Evolutionary conservation across 331 rosid species (phyloP), one percentile per base, ranked within the genome.

Genomic region (Telfairia occidentalis): DNA sequence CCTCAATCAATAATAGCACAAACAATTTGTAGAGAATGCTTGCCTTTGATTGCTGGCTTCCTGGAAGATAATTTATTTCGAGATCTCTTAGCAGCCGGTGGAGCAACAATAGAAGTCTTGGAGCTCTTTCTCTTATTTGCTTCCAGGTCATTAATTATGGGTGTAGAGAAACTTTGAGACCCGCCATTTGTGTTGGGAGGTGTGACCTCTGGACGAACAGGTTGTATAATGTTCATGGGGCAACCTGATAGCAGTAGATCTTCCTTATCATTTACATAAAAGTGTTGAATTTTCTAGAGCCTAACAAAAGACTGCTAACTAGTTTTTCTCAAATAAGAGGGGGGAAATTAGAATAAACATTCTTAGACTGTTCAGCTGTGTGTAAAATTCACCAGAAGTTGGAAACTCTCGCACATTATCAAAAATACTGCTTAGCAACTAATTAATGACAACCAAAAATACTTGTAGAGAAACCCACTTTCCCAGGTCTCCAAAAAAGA

Each of bases 61-160:
- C 50, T 71, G 52, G 78, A 29, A 5, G 84, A 76, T 54, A 79
- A 57, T 76, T 81, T 81, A 58, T 76, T 53, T 1, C 90, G 79
- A 71, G 79, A 70, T 80, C 80, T 90, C 85, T 92, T 90, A 7
- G 89, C 65, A 80, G 84, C 77, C 52, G 78, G 81, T 46, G 89
- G 84, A 18, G 48, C 86, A 40, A 79, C 79, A 1, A 26, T 23
- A 37, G 67, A 32, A 30, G 13, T 40, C 43, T 35, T 83, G 16
- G 80, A 46, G 38, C 57, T 84, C 81, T 89, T 90, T 76, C 96
- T 89, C 80, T 91, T 88, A 5, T 74, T 79, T 13, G 82, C 38
- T 66, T 84, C 82, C n/a, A 48, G 48, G 24, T 77, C 75, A 29
- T 23, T 76, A 28, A 78, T 32, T 46, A 79, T 26, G 7, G 90